phyloP scores from a whole-genome alignment of 225 moss, liverwort and hornwort genomes.

The Marchantia paleacea region DNA sequence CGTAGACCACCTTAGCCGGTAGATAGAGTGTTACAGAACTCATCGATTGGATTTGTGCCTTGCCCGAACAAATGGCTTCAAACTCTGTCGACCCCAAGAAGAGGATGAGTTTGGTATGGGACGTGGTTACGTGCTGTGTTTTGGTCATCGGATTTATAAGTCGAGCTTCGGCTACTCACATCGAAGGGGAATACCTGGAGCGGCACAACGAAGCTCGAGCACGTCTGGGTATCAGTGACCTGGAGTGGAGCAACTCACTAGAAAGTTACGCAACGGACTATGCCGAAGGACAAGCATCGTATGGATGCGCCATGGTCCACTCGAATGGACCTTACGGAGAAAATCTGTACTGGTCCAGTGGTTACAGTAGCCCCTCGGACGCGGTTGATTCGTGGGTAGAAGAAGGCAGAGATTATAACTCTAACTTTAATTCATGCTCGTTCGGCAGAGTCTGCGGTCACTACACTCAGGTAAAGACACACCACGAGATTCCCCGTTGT shows the following conservation, averaged over 20 bases:
- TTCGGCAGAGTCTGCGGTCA: slow-evolving; percentile 23
- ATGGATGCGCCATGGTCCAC: slow-evolving; percentile 16
- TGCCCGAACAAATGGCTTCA: too few relatives aligned
- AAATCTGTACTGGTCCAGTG: slow-evolving; percentile 27
- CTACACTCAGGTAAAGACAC: slow-evolving; percentile 27
- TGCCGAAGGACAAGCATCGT: slow-evolving; percentile 5
- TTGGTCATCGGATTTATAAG: too few relatives aligned
- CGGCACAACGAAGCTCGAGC: slow-evolving; percentile 27
- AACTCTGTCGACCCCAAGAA: too few relatives aligned
- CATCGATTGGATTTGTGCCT: too few relatives aligned
- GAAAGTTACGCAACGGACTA: slow-evolving; percentile 14
- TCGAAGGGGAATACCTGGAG: neutral
- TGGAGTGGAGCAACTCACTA: slow-evolving; percentile 18
- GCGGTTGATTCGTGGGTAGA: slow-evolving; percentile 24
- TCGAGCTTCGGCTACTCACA: too few relatives aligned
- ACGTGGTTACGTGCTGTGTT: too few relatives aligned
- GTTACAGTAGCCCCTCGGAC: neutral
- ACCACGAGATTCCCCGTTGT: too few relatives aligned
- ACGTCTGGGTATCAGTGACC: slow-evolving; percentile 8
- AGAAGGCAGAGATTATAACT: slow-evolving; percentile 27
- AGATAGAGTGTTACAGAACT: too few relatives aligned
- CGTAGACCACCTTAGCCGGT: too few relatives aligned
- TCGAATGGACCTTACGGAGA: slow-evolving; percentile 29
- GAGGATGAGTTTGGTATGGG: too few relatives aligned
- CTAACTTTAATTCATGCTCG: slow-evolving; percentile 18